Base-by-base conservation (phyloP, 2,329 filamentous ascomycete species). In the Neonectria faginata region DNA sequence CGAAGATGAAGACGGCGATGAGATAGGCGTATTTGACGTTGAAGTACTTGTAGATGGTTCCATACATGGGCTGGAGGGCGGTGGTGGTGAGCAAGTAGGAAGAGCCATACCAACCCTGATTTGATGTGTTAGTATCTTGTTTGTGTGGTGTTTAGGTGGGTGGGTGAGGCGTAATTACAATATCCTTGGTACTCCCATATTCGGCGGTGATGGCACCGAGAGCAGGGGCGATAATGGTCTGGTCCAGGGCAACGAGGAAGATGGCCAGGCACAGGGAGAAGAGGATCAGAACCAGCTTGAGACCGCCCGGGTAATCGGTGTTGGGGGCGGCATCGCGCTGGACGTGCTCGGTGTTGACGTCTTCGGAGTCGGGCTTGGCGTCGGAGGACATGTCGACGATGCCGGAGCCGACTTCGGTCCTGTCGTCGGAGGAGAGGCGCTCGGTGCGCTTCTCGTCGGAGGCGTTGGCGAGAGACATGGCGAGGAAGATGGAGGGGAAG, bases 151-250 rank as follows among this genome's bases (percentile, higher is more conserved):
- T 44, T 29, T 8, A 9, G 6, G 5, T 45, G 54, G 27, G 16
- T 14, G n/a, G 36, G 33, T 3, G 14, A 20, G 27, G 68, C 74
- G 59, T 60, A 25, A 1, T 5, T 25, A 79, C 83, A 66, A 85
- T 84, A 60, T 85, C 83, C 67, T 80, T 79, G 39, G 83, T 78
- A 53, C 79, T 82, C 47, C 70, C 62, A 56, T 81, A 85, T 52
- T 83, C 75, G 1, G 75, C 75, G 0, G 83, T 85, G 67, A 86
- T 87, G 70, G 84, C 82, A 20, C 83, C 83, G 18, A 86, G 79
- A 1, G 84, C 84, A 14, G 84, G 84, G 6, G 83, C 83, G 65
- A 85, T 83, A 65, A 85, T 85, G 51, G 83, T 85, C 75, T 84
- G 82, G 66, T 85, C 83, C 11, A 85, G 78, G 3, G 83, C 83